Evolutionary conservation across 2,329 filamentous ascomycete genomes (phyloP).

Genomic region (Penicillium sp.): DNA sequence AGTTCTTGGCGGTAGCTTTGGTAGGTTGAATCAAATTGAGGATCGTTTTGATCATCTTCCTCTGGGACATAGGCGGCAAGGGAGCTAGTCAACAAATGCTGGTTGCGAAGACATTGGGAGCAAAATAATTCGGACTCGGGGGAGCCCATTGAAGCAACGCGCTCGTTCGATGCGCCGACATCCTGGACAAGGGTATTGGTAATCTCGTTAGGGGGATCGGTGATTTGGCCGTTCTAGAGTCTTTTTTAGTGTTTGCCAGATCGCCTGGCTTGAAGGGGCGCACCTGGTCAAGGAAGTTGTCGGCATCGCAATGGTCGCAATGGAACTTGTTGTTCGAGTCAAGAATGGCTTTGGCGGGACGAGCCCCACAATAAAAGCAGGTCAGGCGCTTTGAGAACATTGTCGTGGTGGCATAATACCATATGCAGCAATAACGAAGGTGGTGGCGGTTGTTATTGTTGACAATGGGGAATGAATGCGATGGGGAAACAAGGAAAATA

Average conservation of each 20-base stretch:
- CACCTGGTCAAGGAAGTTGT: conserved; percentile 88
- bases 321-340: conserved; percentile 65
- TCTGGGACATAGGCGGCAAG: conserved; percentile 78
- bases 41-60: conserved; percentile 66
- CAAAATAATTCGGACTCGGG: conserved; percentile 60
- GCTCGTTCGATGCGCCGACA: conserved; percentile 49
- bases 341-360: conserved; percentile 61
- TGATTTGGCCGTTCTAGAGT: conserved; percentile 76
- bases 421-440: conserved; percentile 3
- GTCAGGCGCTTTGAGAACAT: conserved; percentile 52
- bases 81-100: conserved; percentile 73
- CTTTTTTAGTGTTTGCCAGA: neutral
- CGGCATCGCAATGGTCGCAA: conserved; percentile 77
- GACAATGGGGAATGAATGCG: conserved; percentile 4
- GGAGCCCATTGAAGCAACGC: conserved; percentile 31
- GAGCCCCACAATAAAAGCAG: conserved; percentile 83
- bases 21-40: conserved; percentile 66
- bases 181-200: conserved; percentile 43
- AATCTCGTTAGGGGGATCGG: conserved; percentile 73
- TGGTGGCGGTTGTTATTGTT: conserved; percentile 12
- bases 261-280: neutral
- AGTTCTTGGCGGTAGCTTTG: conserved; percentile 70
- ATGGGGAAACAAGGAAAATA: conserved; percentile 12
- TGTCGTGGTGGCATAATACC: conserved; percentile 40
- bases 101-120: conserved; percentile 80